Percentiles rank a stretch among this genome's conserved stretches.
Evolutionary conservation across 345 rosid genomes (phyloP).

Genomic region (Moricandia arvensis): DNA sequence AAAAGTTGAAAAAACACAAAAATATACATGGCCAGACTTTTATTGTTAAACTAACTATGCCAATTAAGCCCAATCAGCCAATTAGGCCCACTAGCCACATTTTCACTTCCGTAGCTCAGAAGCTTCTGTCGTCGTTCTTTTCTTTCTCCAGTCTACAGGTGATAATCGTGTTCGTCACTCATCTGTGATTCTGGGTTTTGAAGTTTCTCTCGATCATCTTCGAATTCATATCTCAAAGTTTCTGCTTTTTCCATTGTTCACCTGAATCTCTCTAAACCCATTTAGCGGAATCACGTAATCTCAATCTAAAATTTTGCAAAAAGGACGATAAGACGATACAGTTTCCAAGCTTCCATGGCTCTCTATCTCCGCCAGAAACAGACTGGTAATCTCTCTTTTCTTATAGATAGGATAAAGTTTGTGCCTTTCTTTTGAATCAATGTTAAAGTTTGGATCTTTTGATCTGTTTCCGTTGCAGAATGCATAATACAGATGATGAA

Average conservation of each 20-base stretch:
- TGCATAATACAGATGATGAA: too few species aligned
- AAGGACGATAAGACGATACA: not conserved
- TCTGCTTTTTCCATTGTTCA: not conserved
- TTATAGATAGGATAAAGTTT: too few species aligned
- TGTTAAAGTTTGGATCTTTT: too few species aligned
- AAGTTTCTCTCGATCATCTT: not conserved
- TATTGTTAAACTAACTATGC: not conserved
- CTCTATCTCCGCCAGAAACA: conserved; percentile 96
- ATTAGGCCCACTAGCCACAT: not conserved
- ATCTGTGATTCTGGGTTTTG: conserved; percentile 14
- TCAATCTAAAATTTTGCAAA: conserved; percentile 17
- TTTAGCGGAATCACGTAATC: not conserved
- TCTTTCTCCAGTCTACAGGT: too few species aligned
- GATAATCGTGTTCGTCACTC: not conserved
- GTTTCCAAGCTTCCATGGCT: conserved; percentile 50
- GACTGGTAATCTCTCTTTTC: conserved; percentile 22
- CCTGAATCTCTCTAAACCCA: not conserved
- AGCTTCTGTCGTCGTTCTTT: not conserved
- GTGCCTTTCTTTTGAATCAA: too few species aligned
- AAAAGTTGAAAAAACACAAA: too few species aligned
- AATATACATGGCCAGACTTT: too few species aligned
- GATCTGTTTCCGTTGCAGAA: too few species aligned
- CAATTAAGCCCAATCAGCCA: not conserved
- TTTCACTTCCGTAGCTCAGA: not conserved
- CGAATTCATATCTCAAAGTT: conserved; percentile 6